Evolutionary conservation across 768 basidiomycete genomes (phyloP).

Genomic region (Vararia minispora): DNA sequence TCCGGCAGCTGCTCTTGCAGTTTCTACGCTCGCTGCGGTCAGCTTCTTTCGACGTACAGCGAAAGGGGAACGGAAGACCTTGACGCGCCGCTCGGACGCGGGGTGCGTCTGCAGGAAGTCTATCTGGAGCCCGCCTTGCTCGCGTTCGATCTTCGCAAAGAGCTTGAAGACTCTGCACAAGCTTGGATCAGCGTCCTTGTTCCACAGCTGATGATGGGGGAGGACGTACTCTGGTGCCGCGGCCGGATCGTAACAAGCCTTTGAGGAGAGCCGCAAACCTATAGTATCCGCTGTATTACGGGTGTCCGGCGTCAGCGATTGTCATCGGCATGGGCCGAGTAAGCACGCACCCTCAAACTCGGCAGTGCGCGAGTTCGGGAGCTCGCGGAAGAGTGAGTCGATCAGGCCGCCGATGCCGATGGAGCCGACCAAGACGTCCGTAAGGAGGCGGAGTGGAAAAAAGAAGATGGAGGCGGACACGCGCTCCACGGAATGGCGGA

Average conservation of each 20-base stretch:
- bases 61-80: conserved; percentile 31
- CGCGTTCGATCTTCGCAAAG: conserved; percentile 45
- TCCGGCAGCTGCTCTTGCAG: conserved; percentile 46
- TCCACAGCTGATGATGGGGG: neutral
- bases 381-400: conserved; percentile 43
- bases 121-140: conserved; percentile 19
- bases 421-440: conserved; percentile 46
- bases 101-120: conserved; percentile 83
- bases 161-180: conserved; percentile 57
- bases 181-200: neutral
- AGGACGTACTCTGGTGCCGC: conserved; percentile 57
- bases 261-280: conserved; percentile 68
- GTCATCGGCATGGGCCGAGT: neutral
- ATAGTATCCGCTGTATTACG: conserved; percentile 63
- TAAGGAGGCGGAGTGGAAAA: conserved; percentile 27
- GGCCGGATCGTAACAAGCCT: conserved; percentile 79
- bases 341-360: conserved; percentile 63
- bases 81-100: conserved; percentile 54
- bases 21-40: conserved; percentile 8
- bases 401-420: conserved; percentile 37
- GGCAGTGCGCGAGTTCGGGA: conserved; percentile 75
- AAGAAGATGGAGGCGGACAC: conserved; percentile 32
- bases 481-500: conserved; percentile 43
- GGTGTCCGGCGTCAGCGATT: neutral
- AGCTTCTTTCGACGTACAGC: neutral